These are phyloP conservation scores for Cyclotella cryptica DNA, from an alignment of 108 stramenopile genomes.

Conservation along the genomic window DNA sequence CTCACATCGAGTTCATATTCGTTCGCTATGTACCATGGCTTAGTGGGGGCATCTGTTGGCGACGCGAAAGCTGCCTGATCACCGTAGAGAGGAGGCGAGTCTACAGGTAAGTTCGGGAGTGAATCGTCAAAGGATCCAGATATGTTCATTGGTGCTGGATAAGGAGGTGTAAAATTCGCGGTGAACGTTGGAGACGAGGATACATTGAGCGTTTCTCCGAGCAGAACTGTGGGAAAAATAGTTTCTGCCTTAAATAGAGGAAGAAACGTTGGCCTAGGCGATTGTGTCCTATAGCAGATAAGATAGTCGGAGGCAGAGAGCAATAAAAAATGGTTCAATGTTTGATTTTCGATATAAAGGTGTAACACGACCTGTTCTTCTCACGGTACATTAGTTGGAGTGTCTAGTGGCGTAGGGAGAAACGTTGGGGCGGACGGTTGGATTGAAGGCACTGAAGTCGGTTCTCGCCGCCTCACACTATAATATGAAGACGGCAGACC, in stretches of 20 bases:
- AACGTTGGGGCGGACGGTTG: not conserved
- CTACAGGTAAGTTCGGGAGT: not conserved
- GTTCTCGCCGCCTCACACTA: conserved; percentile 14
- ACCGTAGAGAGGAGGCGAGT: not conserved
- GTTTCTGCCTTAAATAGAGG: too few species aligned
- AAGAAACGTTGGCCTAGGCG: too few species aligned
- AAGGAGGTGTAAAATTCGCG: not conserved
- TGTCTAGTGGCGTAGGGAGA: not conserved
- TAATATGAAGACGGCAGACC: not conserved
- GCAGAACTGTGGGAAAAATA: too few species aligned
- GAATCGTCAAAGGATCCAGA: not conserved
- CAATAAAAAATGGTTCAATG: not conserved
- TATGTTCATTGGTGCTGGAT: not conserved
- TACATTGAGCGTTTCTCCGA: too few species aligned
- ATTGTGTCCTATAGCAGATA: too few species aligned
- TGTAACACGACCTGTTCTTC: not conserved
- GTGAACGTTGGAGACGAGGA: not conserved
- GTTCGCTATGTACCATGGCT: conserved; percentile 8
- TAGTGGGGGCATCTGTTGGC: not conserved
- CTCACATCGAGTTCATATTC: conserved; percentile 21
- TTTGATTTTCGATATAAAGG: too few species aligned
- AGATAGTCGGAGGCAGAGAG: too few species aligned
- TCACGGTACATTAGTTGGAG: not conserved
- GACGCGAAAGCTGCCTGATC: not conserved
- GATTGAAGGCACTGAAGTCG: conserved; percentile 18